Evolutionary conservation across 1,284 basidiomycete species (phyloP).

Genomic region (Porogramme epimiltina): DNA sequence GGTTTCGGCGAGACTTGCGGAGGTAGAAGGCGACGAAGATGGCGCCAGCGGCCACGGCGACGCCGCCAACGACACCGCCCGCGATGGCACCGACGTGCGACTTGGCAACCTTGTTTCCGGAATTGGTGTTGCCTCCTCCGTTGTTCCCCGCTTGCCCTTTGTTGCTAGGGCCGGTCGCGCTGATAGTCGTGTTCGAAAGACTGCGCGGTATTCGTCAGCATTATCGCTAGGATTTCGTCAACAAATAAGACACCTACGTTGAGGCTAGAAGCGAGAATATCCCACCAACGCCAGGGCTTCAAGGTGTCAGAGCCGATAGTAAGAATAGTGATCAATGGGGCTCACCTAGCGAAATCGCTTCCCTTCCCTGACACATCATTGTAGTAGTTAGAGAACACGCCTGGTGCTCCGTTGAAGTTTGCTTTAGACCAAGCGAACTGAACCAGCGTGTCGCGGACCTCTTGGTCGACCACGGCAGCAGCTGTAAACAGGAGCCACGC

Average conservation of each 20-base stretch:
- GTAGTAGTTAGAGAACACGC: background rate
- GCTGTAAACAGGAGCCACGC: constrained; percentile 31
- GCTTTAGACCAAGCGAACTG: constrained; percentile 22
- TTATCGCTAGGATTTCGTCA: background rate
- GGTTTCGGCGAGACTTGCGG: too few species aligned
- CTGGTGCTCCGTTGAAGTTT: constrained; percentile 13
- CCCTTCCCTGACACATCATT: background rate
- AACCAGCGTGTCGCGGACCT: constrained; percentile 23
- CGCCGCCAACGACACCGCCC: background rate
- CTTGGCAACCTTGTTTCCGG: too few species aligned
- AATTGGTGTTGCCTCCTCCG: background rate
- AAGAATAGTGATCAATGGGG: background rate
- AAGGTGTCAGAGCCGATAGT: background rate
- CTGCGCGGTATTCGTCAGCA: background rate
- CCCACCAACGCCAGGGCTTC: constrained; percentile 23
- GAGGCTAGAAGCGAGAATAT: constrained; percentile 26
- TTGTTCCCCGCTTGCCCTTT: background rate
- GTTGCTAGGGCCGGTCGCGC: background rate
- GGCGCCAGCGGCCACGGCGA: background rate
- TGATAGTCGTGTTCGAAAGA: background rate
- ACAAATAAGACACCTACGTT: constrained; percentile 11
- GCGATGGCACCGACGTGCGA: background rate
- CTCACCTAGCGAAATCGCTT: constrained; percentile 21
- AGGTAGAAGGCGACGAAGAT: too few species aligned
- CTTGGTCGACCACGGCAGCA: constrained; percentile 19